Evolutionary conservation across 2,329 filamentous ascomycete genomes (phyloP), one percentile per base, ranked within the genome.

Genomic region (Colletotrichum siamense): DNA sequence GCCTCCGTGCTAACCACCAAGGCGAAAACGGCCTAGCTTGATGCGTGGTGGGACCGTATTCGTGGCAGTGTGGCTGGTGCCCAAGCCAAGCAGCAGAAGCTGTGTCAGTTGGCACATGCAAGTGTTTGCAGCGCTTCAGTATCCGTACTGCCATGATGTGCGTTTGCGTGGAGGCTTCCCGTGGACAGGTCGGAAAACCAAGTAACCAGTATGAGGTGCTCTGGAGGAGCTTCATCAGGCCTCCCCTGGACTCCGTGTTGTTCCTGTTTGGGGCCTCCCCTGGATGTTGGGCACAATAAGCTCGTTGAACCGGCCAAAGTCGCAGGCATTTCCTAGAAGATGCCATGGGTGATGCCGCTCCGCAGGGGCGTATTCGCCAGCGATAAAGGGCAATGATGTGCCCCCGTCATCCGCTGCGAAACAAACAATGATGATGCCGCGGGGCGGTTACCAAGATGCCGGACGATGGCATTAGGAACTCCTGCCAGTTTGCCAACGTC

Each of bases 41-140:
- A 24, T 57, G 57, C 26, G 8, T 22, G 28, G 62, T 67, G 26
- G 63, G 18, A 52, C 55, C n/a, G 64, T 72, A 69, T 73, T 73
- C 70, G 64, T 73, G 73, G 70, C 57, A 63, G 39, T 69, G 73
- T 73, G 69, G 73, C 73, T 76, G 73, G 69, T 67, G 61, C 22
- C n/a, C 28, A 59, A 59, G 12, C 18, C 32, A 62, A 32, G 16
- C 30, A 36, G 22, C 28, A 22, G 22, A 12, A 36, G 18, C 18
- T 8, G 55, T 49, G 55, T 63, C 34, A 55, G 15, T 57, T 12
- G 24, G 52, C 68, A 70, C 55, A 39, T 49, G 34, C 67, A 49
- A 71, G 32, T 70, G 59, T 57, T 71, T 18, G 34, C 34, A 30
- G 28, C 16, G 32, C 34, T 32, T 36, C 59, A 62, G 59, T 62